Evolutionary conservation across 306 rosid species (phyloP).

Genomic region (Prunus salicina): DNA sequence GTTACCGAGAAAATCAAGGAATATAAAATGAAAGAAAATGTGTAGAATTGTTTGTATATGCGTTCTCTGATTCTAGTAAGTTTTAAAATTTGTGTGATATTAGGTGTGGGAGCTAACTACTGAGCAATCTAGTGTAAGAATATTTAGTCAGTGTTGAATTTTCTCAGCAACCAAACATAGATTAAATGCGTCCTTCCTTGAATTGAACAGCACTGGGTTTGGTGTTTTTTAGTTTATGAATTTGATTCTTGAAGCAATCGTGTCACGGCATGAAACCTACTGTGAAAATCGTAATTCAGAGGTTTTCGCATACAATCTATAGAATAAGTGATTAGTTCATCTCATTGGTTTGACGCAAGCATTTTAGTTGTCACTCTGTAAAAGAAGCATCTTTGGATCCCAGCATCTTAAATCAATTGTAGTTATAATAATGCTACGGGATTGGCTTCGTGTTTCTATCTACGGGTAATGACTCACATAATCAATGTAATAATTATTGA

Average conservation of each 20-base stretch:
- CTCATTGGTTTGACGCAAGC: too few relatives aligned
- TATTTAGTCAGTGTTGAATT: not conserved
- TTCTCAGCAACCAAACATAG: not conserved
- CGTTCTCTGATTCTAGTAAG: not conserved
- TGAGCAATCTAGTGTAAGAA: not conserved
- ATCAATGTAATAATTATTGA: not conserved
- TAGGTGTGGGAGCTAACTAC: not conserved
- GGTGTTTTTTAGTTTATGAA: not conserved
- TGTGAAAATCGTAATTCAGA: not conserved
- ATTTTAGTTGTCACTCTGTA: not conserved
- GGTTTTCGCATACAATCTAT: not conserved
- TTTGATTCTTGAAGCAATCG: not conserved
- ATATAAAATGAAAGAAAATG: not conserved
- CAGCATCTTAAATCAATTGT: not conserved
- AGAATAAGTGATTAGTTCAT: not conserved
- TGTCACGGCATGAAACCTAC: not conserved
- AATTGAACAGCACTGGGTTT: not conserved
- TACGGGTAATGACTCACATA: not conserved
- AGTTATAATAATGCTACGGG: not conserved
- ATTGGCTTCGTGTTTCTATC: not conserved
- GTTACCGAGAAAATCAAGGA: constrained; percentile 11
- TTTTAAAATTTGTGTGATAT: not conserved
- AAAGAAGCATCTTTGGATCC: not conserved
- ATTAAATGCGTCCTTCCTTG: not conserved
- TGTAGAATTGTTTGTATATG: not conserved